Percentiles rank a stretch among this genome's conserved stretches.
Conservation (phyloP, 495 filamentous ascomycete genomes). For the Xylaria telfairii region DNA sequence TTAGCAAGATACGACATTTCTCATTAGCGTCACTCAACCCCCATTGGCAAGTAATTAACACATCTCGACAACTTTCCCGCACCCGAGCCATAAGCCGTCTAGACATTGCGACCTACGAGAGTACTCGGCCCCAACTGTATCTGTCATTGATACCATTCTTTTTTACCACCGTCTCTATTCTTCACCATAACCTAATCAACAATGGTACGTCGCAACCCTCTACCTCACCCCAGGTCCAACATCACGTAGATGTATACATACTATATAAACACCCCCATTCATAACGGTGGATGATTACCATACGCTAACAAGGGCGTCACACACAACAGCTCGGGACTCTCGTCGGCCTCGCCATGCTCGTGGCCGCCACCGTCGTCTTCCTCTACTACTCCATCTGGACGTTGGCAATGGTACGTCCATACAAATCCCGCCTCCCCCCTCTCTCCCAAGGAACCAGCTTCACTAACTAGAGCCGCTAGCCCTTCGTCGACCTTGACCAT, state of each 20-base stretch:
- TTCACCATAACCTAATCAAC: constrained; percentile 32
- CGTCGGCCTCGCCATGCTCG: constrained; percentile 96
- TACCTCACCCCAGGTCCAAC: background rate
- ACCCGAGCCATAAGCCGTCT: background rate
- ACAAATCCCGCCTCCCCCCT: background rate
- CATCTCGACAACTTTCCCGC: background rate
- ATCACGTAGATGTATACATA: background rate
- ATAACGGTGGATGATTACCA: background rate
- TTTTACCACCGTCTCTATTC: background rate
- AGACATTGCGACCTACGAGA: background rate
- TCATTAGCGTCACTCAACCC: background rate
- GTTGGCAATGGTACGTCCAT: constrained; percentile 81
- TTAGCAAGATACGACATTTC: constrained; percentile 3
- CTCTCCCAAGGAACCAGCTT: background rate
- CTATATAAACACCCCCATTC: background rate
- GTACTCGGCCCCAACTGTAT: background rate
- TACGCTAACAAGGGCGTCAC: constrained; percentile 27
- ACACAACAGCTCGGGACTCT: constrained; percentile 83
- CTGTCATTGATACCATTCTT: background rate
- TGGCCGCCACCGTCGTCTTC: constrained; percentile 93
- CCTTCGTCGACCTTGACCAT: constrained; percentile 94
- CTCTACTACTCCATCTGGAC: constrained; percentile 99
- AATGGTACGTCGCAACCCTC: constrained; percentile 42
- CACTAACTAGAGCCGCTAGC: constrained; percentile 49
- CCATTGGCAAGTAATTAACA: background rate